phyloP scores from a whole-genome alignment of 768 basidiomycete genomes.

The Boletus tylopilopsis region DNA sequence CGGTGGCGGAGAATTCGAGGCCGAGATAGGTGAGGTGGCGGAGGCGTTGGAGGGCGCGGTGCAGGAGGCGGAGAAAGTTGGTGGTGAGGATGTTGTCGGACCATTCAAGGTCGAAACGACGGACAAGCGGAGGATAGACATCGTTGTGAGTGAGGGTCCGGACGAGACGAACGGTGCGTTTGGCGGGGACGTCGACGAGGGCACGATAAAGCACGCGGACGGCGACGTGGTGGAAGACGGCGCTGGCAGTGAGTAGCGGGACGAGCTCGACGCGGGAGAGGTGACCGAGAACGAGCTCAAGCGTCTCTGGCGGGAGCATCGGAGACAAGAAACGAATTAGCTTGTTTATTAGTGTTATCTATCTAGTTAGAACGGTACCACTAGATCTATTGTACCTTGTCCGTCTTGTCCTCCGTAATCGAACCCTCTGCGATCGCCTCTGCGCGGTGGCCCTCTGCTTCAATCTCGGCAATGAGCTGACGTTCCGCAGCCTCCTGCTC shows the following conservation, averaged over 20 bases:
- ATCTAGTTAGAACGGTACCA: not conserved
- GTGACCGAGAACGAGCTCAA: constrained; percentile 31
- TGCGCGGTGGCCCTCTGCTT: constrained; percentile 66
- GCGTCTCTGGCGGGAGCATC: constrained; percentile 36
- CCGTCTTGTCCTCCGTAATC: constrained; percentile 12
- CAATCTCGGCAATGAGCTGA: constrained; percentile 63
- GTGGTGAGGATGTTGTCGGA: constrained; percentile 34
- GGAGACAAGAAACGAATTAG: too few relatives aligned
- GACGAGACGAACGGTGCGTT: constrained; percentile 35
- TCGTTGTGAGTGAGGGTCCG: constrained; percentile 37
- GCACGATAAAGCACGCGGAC: constrained; percentile 35
- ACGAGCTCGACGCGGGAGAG: constrained; percentile 27
- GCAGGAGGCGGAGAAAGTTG: constrained; percentile 50
- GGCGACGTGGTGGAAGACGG: constrained; percentile 26
- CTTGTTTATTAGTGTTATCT: constrained; percentile 4
- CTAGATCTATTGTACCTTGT: constrained; percentile 30
- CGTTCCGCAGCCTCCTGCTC: constrained; percentile 55
- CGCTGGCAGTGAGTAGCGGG: constrained; percentile 21
- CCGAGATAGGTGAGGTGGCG: constrained; percentile 38
- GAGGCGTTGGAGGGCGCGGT: constrained; percentile 39
- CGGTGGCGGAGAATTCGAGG: constrained; percentile 44
- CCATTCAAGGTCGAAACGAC: constrained; percentile 46
- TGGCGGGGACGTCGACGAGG: constrained; percentile 33
- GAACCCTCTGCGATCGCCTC: constrained; percentile 53
- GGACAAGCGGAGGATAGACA: constrained; percentile 39